Percentiles rank a stretch among this genome's conserved stretches.
phyloP scores from a whole-genome alignment of 495 filamentous ascomycete species.

The Thermothielavioides terrestris region DNA sequence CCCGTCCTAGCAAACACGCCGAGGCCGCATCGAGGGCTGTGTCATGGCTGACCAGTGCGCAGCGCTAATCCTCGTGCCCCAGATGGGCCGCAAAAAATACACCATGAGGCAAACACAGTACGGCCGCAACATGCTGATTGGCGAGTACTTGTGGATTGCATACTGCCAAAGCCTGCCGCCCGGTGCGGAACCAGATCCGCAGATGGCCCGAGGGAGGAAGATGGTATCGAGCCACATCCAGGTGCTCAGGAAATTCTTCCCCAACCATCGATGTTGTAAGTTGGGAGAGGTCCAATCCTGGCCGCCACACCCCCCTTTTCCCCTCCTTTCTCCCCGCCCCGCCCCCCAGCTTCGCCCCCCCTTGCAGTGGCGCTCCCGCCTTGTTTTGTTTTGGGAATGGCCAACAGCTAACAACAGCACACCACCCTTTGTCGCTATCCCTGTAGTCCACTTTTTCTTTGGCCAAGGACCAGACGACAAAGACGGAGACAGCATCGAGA shows the following conservation, averaged over 20 bases:
- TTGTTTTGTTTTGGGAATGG: background rate
- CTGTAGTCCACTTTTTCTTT: constrained; percentile 42
- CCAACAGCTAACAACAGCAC: constrained; percentile 9
- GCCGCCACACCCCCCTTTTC: background rate
- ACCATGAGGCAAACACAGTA: constrained; percentile 60
- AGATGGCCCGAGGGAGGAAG: constrained; percentile 55
- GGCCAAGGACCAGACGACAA: constrained; percentile 15
- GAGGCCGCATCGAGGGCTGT: background rate
- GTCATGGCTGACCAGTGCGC: constrained; percentile 6
- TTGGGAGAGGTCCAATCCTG: constrained; percentile 1
- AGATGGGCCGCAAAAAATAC: constrained; percentile 74
- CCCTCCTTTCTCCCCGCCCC: constrained; percentile 5
- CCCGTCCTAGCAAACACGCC: constrained; percentile 3
- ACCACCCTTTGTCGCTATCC: constrained; percentile 12
- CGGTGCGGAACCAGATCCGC: constrained; percentile 22
- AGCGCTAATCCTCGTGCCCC: constrained; percentile 75
- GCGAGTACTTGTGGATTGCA: constrained; percentile 62
- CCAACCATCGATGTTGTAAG: constrained; percentile 31
- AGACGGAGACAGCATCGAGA: constrained; percentile 24
- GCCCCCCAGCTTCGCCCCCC: background rate
- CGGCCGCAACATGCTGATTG: constrained; percentile 88
- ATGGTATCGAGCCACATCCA: constrained; percentile 96
- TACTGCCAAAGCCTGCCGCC: constrained; percentile 33
- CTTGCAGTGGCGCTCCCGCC: constrained; percentile 5
- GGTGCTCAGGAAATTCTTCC: constrained; percentile 75